Evolutionary conservation across 257 asterid species (phyloP).

Genomic region (Rhazya stricta): DNA sequence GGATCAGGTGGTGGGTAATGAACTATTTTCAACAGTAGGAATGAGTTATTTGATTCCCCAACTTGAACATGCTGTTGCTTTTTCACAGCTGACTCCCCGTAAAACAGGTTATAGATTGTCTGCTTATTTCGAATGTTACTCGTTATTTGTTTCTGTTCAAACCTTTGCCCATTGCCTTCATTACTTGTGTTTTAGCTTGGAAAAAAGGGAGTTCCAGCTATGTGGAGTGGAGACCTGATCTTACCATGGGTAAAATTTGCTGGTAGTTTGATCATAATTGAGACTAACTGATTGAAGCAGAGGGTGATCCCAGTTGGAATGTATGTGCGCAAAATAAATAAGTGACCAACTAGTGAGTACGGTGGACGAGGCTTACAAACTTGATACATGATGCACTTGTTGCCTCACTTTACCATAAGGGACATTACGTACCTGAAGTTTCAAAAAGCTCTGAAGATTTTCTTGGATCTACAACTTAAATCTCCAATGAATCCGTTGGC

Average conservation of each 20-base stretch:
- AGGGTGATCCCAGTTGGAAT: constrained; percentile 9
- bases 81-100: not conserved
- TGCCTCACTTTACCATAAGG: constrained; percentile 43
- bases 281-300: constrained; percentile 1
- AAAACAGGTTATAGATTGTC: not conserved
- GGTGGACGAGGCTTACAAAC: constrained; percentile 1
- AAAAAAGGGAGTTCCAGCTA: not conserved
- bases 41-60: not conserved
- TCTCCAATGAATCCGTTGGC: constrained; percentile 28
- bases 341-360: constrained; percentile 11
- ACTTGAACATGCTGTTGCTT: not conserved
- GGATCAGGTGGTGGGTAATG: not conserved
- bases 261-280: constrained; percentile 4
- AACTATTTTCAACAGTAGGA: not conserved
- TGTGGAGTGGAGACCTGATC: not conserved
- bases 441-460: constrained; percentile 41
- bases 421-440: constrained; percentile 44
- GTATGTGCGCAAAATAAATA: constrained; percentile 5
- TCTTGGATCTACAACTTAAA: constrained; percentile 38
- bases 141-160: constrained; percentile 1
- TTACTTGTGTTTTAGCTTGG: not conserved
- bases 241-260: not conserved
- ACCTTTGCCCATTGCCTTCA: not conserved
- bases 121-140: not conserved
- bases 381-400: constrained; percentile 18